Evolutionary conservation across 2,329 filamentous ascomycete species (phyloP), one percentile per base, ranked within the genome.

Genomic region (Fusarium nelsonii): DNA sequence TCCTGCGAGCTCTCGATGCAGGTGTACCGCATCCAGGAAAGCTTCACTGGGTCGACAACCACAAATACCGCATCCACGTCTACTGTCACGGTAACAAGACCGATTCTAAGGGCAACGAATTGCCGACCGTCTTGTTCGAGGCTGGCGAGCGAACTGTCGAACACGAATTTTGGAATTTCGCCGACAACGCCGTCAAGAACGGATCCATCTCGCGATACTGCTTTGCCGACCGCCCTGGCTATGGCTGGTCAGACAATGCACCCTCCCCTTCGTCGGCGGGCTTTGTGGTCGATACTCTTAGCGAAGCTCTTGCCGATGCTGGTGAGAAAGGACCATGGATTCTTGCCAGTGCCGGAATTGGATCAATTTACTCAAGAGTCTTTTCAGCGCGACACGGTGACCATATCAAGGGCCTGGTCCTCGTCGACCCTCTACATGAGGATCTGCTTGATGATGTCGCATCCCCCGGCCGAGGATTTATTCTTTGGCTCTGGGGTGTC

Each of bases 191-290:
- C 2, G 84, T 94, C 69, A 84, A 88, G 68, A 96, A 96, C 73
- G 92, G 93, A 39, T 92, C 91, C 45, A 96, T 99, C 73, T 83
- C 85, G 58, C 90, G 95, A 63, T 98, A 97, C 82, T 99, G 96
- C 84, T 97, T 97, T 79, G 94, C 93, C 77, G 96, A 99, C 77
- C 91, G 96, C 23, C 96, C 96, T 1, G 96, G 96, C 2, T 87
- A 95, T 58, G 95, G 87, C 8, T 97, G 93, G 84, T 89, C 87
- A 46, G 96, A 99, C 79, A 95, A 96, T 57, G 94, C 95, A 0
- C 96, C 96, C 3, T 97, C 94, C 8, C 96, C 96, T 0, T 90
- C 97, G 73, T 97, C 93, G 7, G 95, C 93, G 6, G 94, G 94
- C 43, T 97, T 97, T 88, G 91, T 92, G n/a, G 90, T 92, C 7